phyloP scores from a whole-genome alignment of 179 eudicot species.

The Pouteria campechiana region DNA sequence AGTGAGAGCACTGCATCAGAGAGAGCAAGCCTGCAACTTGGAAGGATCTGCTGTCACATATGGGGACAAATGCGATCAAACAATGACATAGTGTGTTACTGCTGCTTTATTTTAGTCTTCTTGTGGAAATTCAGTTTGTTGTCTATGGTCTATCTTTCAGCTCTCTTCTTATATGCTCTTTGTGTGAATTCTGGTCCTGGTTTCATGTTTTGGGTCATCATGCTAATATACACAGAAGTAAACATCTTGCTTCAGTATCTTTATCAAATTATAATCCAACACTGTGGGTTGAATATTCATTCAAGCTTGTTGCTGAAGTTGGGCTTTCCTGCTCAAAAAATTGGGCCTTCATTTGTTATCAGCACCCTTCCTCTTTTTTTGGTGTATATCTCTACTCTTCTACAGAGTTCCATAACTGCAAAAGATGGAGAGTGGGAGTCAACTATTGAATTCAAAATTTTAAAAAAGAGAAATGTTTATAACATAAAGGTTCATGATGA shows the following conservation, averaged over 20 bases:
- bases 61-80: slow-evolving; percentile 97
- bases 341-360: slow-evolving; percentile 79
- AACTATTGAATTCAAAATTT: slow-evolving; percentile 27
- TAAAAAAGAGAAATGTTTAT: slow-evolving; percentile 21
- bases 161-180: slow-evolving; percentile 88
- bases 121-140: slow-evolving; percentile 97
- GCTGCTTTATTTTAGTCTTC: slow-evolving; percentile 83
- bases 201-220: slow-evolving; percentile 78
- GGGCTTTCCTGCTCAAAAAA: slow-evolving; percentile 74
- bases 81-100: slow-evolving; percentile 88
- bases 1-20: slow-evolving; percentile 63
- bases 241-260: slow-evolving; percentile 77
- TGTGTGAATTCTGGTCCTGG: slow-evolving; percentile 86
- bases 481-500: slow-evolving; percentile 16
- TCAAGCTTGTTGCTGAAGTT: slow-evolving; percentile 45
- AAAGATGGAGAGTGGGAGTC: slow-evolving; percentile 88
- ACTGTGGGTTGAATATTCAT: slow-evolving; percentile 66
- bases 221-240: slow-evolving; percentile 83
- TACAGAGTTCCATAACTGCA: slow-evolving; percentile 91
- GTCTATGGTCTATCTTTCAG: slow-evolving; percentile 89
- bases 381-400: slow-evolving; percentile 83
- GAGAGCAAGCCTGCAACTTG: slow-evolving; percentile 59
- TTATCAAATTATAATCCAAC: slow-evolving; percentile 91
- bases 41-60: slow-evolving; percentile 58
- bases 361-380: slow-evolving; percentile 71